Percentiles rank a stretch among this genome's conserved stretches.
These are phyloP conservation scores for Leccinum fuscescens DNA, from an alignment of 1,284 basidiomycete genomes.

Conservation along the genomic window DNA sequence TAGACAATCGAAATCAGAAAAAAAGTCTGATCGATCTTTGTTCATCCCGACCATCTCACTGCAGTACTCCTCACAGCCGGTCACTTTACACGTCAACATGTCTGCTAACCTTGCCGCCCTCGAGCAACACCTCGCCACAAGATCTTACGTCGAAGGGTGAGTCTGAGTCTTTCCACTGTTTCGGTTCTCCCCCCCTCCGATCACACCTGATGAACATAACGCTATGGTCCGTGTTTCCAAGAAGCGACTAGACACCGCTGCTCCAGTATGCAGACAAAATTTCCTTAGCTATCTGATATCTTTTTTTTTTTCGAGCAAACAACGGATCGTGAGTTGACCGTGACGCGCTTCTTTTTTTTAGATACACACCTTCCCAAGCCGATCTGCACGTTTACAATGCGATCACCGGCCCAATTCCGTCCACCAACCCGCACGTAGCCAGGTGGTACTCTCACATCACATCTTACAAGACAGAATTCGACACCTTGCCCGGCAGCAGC, in stretches of 20 bases:
- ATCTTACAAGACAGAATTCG: conserved; percentile 81
- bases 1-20: conserved; percentile 16
- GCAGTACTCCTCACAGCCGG: background rate
- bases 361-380: conserved; percentile 93
- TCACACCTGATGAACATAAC: conserved; percentile 67
- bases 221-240: conserved; percentile 99
- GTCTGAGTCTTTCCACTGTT: conserved; percentile 35
- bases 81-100: conserved; percentile 46
- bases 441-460: conserved; percentile 96
- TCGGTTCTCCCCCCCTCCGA: conserved; percentile 22
- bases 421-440: conserved; percentile 74
- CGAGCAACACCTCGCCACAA: conserved; percentile 79
- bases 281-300: conserved; percentile 85
- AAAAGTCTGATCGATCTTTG: conserved; percentile 27
- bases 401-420: conserved; percentile 62
- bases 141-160: conserved; percentile 93
- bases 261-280: conserved; percentile 72
- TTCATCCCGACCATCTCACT: conserved; percentile 31
- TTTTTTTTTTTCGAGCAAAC: conserved; percentile 6
- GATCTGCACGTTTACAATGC: conserved; percentile 94
- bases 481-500: conserved; percentile 80
- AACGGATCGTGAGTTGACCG: conserved; percentile 12
- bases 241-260: conserved; percentile 97
- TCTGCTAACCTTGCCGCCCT: conserved; percentile 74
- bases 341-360: conserved; percentile 35